These are phyloP conservation scores for Hyphodiscus hymeniophilus DNA, from an alignment of 495 filamentous ascomycete species.

Conservation along the genomic window DNA sequence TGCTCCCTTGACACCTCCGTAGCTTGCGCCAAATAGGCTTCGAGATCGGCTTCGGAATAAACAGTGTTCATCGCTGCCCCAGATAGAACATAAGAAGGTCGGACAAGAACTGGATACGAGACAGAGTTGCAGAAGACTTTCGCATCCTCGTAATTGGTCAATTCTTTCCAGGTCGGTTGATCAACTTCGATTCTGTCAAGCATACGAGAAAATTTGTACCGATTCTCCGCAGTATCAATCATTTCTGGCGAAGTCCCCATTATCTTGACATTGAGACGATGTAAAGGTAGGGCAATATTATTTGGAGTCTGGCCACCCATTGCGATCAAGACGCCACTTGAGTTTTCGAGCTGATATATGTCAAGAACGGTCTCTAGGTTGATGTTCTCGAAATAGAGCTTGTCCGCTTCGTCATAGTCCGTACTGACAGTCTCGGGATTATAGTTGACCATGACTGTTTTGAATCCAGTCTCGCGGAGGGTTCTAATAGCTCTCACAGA, in stretches of 20 bases:
- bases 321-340: constrained; percentile 87
- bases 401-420: constrained; percentile 94
- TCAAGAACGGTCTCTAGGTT: constrained; percentile 90
- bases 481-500: constrained; percentile 95
- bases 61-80: constrained; percentile 98
- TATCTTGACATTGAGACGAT: constrained; percentile 83
- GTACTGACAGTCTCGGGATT: constrained; percentile 94
- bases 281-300: constrained; percentile 89
- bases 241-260: constrained; percentile 95
- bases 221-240: constrained; percentile 97
- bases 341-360: constrained; percentile 84
- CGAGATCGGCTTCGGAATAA: constrained; percentile 76
- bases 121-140: constrained; percentile 76
- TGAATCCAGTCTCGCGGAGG: constrained; percentile 76
- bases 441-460: constrained; percentile 98
- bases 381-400: constrained; percentile 96
- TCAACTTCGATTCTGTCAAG: constrained; percentile 93
- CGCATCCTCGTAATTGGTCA: constrained; percentile 83
- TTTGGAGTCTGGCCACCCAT: constrained; percentile 99
- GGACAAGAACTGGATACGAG: constrained; percentile 86
- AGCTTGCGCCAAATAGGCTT: constrained; percentile 81
- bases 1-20: constrained; percentile 90
- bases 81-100: constrained; percentile 92
- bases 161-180: constrained; percentile 96
- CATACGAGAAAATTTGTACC: constrained; percentile 97